A percentile compares a stretch with the other conserved stretches of the same genome.
Conservation (phyloP, 352 stramenopile species). For the Thalassiosira delicatula region DNA sequence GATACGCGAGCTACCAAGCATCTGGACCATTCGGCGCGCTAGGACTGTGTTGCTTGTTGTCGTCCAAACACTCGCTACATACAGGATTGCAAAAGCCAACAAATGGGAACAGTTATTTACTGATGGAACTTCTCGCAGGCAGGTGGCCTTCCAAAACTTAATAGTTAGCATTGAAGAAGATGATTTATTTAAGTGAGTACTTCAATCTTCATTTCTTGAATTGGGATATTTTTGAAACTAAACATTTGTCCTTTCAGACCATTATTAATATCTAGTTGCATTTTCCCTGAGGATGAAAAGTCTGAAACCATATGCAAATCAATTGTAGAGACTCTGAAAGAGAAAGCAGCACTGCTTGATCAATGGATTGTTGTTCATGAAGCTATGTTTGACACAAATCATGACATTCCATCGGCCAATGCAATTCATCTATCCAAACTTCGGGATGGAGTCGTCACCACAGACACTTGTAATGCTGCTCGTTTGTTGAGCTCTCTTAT, state of each 20-base stretch:
- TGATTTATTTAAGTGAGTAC: slow-evolving; percentile 9
- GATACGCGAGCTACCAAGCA: slow-evolving; percentile 7
- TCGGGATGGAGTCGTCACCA: not conserved
- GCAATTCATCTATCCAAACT: slow-evolving; percentile 29
- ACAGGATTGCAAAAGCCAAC: slow-evolving; percentile 8
- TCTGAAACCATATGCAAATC: slow-evolving; percentile 9
- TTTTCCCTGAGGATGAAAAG: slow-evolving; percentile 10
- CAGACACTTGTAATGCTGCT: slow-evolving; percentile 33
- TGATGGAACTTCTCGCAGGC: slow-evolving; percentile 27
- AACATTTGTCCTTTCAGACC: slow-evolving; percentile 11
- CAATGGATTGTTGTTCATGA: slow-evolving; percentile 1
- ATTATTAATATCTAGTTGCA: slow-evolving; percentile 29
- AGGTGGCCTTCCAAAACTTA: slow-evolving; percentile 37
- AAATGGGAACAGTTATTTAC: slow-evolving; percentile 37
- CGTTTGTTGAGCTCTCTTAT: not conserved
- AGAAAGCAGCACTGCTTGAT: not conserved
- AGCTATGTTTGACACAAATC: no score
- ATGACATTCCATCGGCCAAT: slow-evolving; percentile 27
- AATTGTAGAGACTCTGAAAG: slow-evolving; percentile 6
- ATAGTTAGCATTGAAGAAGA: slow-evolving; percentile 23
- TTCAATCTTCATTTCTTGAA: not conserved
- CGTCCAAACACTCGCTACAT: not conserved
- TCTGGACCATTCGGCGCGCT: not conserved
- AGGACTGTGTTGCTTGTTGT: slow-evolving; percentile 16
- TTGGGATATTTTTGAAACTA: not conserved